Evolutionary conservation across 768 basidiomycete genomes (phyloP).

Genomic region (Obba rivulosa): DNA sequence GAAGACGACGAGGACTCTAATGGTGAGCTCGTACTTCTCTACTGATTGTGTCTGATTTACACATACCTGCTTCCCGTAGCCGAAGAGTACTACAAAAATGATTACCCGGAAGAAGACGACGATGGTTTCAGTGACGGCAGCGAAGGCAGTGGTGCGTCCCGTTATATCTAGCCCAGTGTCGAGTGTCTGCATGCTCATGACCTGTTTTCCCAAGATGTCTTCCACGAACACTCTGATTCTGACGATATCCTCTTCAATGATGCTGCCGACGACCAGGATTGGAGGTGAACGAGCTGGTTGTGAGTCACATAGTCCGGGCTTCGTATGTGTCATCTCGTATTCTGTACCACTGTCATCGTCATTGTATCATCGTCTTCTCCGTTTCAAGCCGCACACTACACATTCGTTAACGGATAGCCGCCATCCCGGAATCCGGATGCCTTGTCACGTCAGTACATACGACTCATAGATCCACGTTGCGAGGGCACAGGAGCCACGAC

Average conservation of each 20-base stretch:
- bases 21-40: constrained; percentile 35
- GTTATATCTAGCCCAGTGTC: background rate
- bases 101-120: constrained; percentile 73
- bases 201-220: constrained; percentile 38
- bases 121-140: constrained; percentile 9
- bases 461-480: no score
- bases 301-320: no score
- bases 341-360: no score
- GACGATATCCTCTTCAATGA: constrained; percentile 35
- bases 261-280: background rate
- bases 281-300: background rate
- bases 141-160: constrained; percentile 14
- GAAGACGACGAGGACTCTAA: constrained; percentile 85
- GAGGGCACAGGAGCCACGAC: no score
- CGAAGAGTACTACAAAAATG: constrained; percentile 81
- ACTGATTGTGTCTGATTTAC: background rate
- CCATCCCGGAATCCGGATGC: no score
- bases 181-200: background rate
- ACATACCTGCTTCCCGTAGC: constrained; percentile 33
- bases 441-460: no score
- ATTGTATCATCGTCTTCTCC: no score
- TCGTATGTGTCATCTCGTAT: no score
- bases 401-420: no score
- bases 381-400: no score
- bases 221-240: constrained; percentile 48